phyloP scores from a whole-genome alignment of 495 filamentous ascomycete genomes.

The Immersiella caudata region DNA sequence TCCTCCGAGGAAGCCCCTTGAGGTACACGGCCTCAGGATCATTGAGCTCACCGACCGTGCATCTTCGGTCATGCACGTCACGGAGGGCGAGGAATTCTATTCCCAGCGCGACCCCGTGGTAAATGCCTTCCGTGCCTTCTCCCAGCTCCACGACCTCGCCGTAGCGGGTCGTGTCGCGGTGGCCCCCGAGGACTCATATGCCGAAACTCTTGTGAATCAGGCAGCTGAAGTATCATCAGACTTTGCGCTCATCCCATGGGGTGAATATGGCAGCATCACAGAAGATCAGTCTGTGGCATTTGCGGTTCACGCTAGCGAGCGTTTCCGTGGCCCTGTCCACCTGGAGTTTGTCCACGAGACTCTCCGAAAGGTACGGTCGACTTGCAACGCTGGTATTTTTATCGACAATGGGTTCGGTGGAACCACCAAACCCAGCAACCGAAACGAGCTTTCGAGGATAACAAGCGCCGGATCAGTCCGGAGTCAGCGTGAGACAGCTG shows the following conservation, averaged over 20 bases:
- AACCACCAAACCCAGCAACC: conserved; percentile 38
- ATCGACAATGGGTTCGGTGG: conserved; percentile 74
- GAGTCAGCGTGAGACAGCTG: conserved; percentile 49
- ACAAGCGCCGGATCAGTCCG: conserved; percentile 62
- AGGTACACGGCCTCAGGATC: conserved; percentile 84
- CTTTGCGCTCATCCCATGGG: conserved; percentile 89
- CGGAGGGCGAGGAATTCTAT: conserved; percentile 73
- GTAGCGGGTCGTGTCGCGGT: conserved; percentile 79
- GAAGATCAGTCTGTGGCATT: conserved; percentile 58
- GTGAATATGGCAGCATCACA: conserved; percentile 72
- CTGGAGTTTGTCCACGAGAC: conserved; percentile 68
- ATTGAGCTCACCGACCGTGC: conserved; percentile 90
- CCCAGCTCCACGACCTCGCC: conserved; percentile 79
- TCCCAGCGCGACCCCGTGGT: conserved; percentile 81
- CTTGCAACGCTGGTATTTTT: conserved; percentile 77
- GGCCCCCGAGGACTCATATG: conserved; percentile 74
- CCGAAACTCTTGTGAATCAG: conserved; percentile 49
- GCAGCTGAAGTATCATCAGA: conserved; percentile 56
- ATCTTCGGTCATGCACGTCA: conserved; percentile 93
- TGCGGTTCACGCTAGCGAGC: conserved; percentile 44
- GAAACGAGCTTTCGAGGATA: conserved; percentile 47
- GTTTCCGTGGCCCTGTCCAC: conserved; percentile 57
- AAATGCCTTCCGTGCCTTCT: conserved; percentile 88
- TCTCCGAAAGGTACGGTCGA: conserved; percentile 54
- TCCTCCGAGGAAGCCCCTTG: conserved; percentile 56